Conservation (phyloP, 2,329 filamentous ascomycete species). For the Botrytis tulipae region DNA sequence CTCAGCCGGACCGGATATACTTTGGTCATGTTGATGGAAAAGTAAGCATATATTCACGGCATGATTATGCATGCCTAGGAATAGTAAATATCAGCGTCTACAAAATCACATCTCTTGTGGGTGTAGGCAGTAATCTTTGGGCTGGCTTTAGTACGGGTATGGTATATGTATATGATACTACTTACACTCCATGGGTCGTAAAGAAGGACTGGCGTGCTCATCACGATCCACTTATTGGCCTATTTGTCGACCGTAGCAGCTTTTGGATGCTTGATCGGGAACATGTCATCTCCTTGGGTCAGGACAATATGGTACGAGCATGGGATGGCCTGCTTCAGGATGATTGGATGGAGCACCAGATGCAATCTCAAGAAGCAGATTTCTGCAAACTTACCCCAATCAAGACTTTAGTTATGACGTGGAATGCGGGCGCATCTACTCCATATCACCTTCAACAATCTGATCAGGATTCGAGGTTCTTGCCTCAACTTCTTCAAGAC, state of each 20-base stretch:
- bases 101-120: conserved; percentile 86
- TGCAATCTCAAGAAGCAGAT: conserved; percentile 78
- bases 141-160: conserved; percentile 92
- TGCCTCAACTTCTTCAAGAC: conserved; percentile 74
- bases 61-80: conserved; percentile 73
- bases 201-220: conserved; percentile 96
- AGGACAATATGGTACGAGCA: conserved; percentile 76
- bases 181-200: conserved; percentile 77
- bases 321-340: conserved; percentile 95
- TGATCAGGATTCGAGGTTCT: conserved; percentile 70
- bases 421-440: conserved; percentile 98
- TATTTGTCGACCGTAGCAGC: conserved; percentile 76
- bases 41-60: conserved; percentile 80
- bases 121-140: conserved; percentile 83
- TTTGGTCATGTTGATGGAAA: conserved; percentile 94
- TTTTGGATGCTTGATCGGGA: conserved; percentile 81
- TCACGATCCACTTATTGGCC: conserved; percentile 68
- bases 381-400: conserved; percentile 86
- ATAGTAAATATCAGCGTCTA: conserved; percentile 86
- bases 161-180: conserved; percentile 88
- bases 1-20: conserved; percentile 76
- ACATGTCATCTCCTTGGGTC: conserved; percentile 83
- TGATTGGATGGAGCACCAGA: conserved; percentile 88
- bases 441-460: conserved; percentile 74
- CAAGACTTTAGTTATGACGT: conserved; percentile 79